Percentiles rank a stretch among this genome's conserved stretches.
These are phyloP conservation scores for Herpotrichia juniperi DNA, from an alignment of 2,329 filamentous ascomycete genomes.

Conservation along the genomic window DNA sequence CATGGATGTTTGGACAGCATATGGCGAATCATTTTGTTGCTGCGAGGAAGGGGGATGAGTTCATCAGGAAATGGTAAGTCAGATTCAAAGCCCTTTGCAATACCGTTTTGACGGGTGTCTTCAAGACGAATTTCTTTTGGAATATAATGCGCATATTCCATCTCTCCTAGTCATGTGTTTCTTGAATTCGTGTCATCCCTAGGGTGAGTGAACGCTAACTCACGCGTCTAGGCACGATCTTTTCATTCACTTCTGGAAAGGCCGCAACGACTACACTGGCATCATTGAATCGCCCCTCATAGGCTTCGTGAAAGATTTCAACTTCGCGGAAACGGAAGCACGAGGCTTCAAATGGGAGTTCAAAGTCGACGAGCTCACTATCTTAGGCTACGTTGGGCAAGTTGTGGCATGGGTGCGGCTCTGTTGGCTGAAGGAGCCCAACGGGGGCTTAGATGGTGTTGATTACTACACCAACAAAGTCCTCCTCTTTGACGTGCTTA, in stretches of 20 bases:
- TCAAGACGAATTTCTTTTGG: no score
- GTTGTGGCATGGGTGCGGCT: slow-evolving; percentile 47
- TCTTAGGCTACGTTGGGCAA: slow-evolving; percentile 50
- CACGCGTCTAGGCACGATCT: slow-evolving; percentile 25
- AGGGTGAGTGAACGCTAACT: background rate
- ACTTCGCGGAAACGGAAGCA: slow-evolving; percentile 24
- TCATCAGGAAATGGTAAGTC: slow-evolving; percentile 53
- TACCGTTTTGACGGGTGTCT: no score
- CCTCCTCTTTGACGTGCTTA: slow-evolving; percentile 27
- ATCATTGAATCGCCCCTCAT: slow-evolving; percentile 27
- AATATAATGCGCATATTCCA: no score
- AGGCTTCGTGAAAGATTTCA: slow-evolving; percentile 31
- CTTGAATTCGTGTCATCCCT: no score
- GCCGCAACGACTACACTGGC: slow-evolving; percentile 19
- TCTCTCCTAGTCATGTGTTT: no score
- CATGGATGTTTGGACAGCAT: slow-evolving; percentile 30
- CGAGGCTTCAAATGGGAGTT: slow-evolving; percentile 40
- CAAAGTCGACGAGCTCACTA: slow-evolving; percentile 32
- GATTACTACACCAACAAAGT: slow-evolving; percentile 38
- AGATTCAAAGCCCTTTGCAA: background rate
- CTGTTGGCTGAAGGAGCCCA: slow-evolving; percentile 36
- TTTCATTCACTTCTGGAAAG: slow-evolving; percentile 33
- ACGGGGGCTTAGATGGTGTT: slow-evolving; percentile 37
- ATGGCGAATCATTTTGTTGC: slow-evolving; percentile 54
- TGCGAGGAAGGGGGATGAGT: slow-evolving; percentile 49